Conservation (phyloP, 2,329 filamentous ascomycete genomes). For the Penicillium sp. region DNA sequence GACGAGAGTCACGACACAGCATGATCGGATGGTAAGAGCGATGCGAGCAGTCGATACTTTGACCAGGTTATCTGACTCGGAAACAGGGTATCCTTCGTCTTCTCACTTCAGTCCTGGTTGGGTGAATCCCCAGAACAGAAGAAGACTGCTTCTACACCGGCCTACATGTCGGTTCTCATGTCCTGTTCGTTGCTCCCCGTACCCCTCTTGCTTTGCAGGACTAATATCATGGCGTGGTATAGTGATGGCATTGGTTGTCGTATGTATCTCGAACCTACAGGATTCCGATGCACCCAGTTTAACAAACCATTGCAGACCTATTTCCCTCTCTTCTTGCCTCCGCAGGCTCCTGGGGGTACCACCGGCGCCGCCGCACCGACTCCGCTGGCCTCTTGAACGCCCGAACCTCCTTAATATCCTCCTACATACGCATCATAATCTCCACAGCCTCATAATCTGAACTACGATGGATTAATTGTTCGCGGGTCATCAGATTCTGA, state of each 20-base stretch:
- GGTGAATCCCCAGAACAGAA: slow-evolving; percentile 50
- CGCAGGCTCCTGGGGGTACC: slow-evolving; percentile 40
- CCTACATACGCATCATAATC: slow-evolving; percentile 7
- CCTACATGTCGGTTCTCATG: slow-evolving; percentile 75
- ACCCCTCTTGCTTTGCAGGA: not conserved
- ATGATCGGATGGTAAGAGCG: slow-evolving; percentile 61
- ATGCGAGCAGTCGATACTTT: not conserved
- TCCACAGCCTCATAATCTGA: not conserved
- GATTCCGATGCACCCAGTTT: slow-evolving; percentile 7
- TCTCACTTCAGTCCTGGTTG: slow-evolving; percentile 51
- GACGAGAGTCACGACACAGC: slow-evolving; percentile 38
- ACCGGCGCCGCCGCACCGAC: slow-evolving; percentile 49
- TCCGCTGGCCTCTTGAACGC: slow-evolving; percentile 43
- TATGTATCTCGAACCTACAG: slow-evolving; percentile 32
- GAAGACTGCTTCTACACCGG: slow-evolving; percentile 67
- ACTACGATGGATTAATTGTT: not conserved
- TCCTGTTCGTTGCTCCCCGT: slow-evolving; percentile 57
- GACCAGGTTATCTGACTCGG: slow-evolving; percentile 18
- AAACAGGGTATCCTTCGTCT: slow-evolving; percentile 48
- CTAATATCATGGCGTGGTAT: slow-evolving; percentile 16
- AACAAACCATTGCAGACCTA: slow-evolving; percentile 52
- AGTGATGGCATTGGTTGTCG: slow-evolving; percentile 61
- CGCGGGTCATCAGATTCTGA: not conserved
- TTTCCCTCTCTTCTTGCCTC: slow-evolving; percentile 65
- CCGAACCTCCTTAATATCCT: slow-evolving; percentile 11